These are phyloP conservation scores for Aspergillus eucalypticola DNA, from an alignment of 2,329 filamentous ascomycete genomes.

Conservation along the genomic window DNA sequence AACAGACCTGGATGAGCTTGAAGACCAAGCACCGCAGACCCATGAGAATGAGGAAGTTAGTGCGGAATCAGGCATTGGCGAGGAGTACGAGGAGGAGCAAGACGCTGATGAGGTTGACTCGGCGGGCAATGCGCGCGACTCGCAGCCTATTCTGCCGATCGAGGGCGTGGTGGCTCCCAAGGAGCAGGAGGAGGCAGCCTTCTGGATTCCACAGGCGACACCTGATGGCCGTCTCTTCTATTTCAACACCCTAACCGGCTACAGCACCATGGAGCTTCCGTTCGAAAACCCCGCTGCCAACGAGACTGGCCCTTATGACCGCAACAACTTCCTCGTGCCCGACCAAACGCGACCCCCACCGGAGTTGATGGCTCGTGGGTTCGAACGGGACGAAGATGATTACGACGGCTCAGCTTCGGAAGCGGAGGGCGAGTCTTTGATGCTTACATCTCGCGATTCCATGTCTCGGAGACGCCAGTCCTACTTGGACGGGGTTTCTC, in stretches of 20 bases:
- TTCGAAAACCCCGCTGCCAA: conserved; percentile 82
- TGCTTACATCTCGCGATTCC: conserved; percentile 68
- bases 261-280: conserved; percentile 91
- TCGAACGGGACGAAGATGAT: conserved; percentile 82
- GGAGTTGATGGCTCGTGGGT: conserved; percentile 85
- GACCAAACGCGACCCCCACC: conserved; percentile 87
- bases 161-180: conserved; percentile 62
- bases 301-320: conserved; percentile 83
- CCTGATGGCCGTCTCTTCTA: conserved; percentile 92
- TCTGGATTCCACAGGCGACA: conserved; percentile 98
- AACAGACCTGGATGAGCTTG: conserved; percentile 70
- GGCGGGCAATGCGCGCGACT: conserved; percentile 65
- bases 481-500: conserved; percentile 71
- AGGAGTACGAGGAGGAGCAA: conserved; percentile 64
- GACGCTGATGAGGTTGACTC: conserved; percentile 69
- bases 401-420: conserved; percentile 91
- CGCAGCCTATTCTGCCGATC: conserved; percentile 63
- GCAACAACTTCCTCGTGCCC: conserved; percentile 83
- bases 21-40: conserved; percentile 59
- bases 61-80: conserved; percentile 55
- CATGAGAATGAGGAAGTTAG: conserved; percentile 56
- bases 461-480: conserved; percentile 68
- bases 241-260: conserved; percentile 96
- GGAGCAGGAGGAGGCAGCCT: conserved; percentile 84
- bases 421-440: conserved; percentile 73